Percentiles rank a stretch among this genome's conserved stretches.
Evolutionary conservation across 75 land plant genomes (phyloP).

Genomic region (Pinus tabuliformis): DNA sequence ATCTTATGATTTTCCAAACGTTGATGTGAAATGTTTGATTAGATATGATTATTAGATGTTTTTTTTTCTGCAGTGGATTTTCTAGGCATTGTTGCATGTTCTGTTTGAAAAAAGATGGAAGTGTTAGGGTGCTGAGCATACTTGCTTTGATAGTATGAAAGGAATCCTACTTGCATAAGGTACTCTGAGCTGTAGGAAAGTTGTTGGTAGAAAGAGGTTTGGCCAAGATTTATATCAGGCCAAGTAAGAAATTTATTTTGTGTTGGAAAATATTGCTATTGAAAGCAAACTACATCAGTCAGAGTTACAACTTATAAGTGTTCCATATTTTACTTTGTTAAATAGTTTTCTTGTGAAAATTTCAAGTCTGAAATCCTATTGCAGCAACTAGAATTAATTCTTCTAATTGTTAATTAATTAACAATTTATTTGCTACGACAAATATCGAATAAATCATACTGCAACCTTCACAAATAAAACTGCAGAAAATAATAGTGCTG

Average conservation of each 20-base stretch:
- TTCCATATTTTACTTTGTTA: background rate
- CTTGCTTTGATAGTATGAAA: background rate
- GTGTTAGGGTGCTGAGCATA: background rate
- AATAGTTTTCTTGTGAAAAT: background rate
- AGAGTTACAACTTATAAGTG: background rate
- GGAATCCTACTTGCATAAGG: background rate
- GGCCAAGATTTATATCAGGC: no score
- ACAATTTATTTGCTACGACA: no score
- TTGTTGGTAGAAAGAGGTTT: no score
- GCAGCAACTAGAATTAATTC: no score
- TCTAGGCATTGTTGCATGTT: conserved; percentile 1
- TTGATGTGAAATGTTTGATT: background rate
- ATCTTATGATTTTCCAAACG: background rate
- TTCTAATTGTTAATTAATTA: no score
- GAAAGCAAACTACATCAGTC: background rate
- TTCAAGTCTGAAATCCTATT: no score
- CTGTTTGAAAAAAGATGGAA: background rate
- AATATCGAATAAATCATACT: no score
- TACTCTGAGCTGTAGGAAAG: background rate
- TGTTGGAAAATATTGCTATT: background rate
- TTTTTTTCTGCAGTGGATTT: background rate
- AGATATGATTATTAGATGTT: background rate
- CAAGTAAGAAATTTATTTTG: background rate
- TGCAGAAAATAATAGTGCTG: no score
- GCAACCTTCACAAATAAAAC: no score